Conservation (phyloP, 2,329 filamentous ascomycete genomes). For the Xylariales sp. region DNA sequence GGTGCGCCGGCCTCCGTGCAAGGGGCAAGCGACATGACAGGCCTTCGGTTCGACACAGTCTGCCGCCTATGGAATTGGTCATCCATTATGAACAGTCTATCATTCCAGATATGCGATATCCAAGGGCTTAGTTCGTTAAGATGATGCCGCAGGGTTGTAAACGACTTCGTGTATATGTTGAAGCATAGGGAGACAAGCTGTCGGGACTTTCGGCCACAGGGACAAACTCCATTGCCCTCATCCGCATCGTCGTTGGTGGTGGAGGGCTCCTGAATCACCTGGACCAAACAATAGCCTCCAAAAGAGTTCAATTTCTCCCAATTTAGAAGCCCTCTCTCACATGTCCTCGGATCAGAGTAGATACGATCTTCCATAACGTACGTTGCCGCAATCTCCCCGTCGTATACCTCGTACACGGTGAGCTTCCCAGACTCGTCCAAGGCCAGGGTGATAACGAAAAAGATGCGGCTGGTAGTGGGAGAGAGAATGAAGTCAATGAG, state of each 20-base stretch:
- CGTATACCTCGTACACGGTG: constrained; percentile 45
- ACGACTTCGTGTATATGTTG: constrained; percentile 49
- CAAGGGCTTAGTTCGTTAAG: constrained; percentile 36
- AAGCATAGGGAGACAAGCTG: constrained; percentile 47
- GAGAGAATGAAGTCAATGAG: constrained; percentile 49
- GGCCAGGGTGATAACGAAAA: constrained; percentile 47
- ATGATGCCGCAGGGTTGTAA: constrained; percentile 46
- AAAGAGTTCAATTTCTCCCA: constrained; percentile 49
- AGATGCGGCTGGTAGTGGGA: constrained; percentile 39
- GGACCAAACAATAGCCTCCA: constrained; percentile 48
- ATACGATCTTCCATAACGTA: constrained; percentile 40
- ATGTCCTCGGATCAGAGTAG: constrained; percentile 37
- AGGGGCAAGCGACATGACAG: constrained; percentile 36
- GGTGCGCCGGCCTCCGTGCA: constrained; percentile 25
- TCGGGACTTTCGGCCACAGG: constrained; percentile 33
- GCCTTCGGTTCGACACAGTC: constrained; percentile 4
- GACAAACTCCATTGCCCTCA: constrained; percentile 20
- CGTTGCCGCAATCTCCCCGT: constrained; percentile 40
- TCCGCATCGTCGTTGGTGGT: constrained; percentile 11
- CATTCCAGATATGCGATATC: constrained; percentile 48
- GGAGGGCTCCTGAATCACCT: constrained; percentile 40
- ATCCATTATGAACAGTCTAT: constrained; percentile 38
- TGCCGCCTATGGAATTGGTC: constrained; percentile 19
- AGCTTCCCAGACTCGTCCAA: constrained; percentile 36
- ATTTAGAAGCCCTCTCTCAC: constrained; percentile 40